Evolutionary conservation across 148 eudicot species (phyloP), one percentile per base, ranked within the genome.

Genomic region (Persicaria tinctoria): DNA sequence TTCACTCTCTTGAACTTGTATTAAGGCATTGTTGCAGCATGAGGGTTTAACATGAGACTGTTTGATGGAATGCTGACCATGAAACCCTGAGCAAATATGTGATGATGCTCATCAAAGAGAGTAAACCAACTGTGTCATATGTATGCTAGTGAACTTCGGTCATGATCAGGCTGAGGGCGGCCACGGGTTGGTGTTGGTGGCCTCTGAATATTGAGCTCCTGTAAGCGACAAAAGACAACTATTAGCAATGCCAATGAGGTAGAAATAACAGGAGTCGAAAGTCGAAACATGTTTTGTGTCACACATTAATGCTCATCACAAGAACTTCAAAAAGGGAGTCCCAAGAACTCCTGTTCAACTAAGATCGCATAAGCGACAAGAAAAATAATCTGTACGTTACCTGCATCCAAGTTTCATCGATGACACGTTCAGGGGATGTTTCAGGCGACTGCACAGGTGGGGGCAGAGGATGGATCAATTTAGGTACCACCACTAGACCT

Each of bases 171-270:
- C 74, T 92, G 92, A 14, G 97, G 95, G 46, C 93, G 89, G 10
- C 95, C 97, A 80, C 97, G 87, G 5, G 46, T 45, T 47, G 20
- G 66, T 62, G 18, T 51, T 49, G 63, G 64, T 59, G 64, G 75
- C 78, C 97, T 85, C 81, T 92, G 97, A 56, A 87, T 90, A 83
- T 92, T 92, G 62, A 92, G 97, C 71, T 93, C 97, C 98, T 93
- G 70, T 66, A 41, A 66, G 5, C 7, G 6, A 55, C 60, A 55
- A 14, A 55, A 55, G 2, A 59, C 0, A 17, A 20, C 11, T 17
- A 17, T 59, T 59, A 59, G 64, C 32, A 59, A 1, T 18, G 14
- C 63, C 17, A 27, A 57, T 57, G 23, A 18, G 41, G 41, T 32
- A 32, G 41, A 32, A 1, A 32, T 32, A 32, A 1, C 41, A 32